phyloP scores from a whole-genome alignment of 192 early-diverging fungal species.

The Entomortierella parvispora region DNA sequence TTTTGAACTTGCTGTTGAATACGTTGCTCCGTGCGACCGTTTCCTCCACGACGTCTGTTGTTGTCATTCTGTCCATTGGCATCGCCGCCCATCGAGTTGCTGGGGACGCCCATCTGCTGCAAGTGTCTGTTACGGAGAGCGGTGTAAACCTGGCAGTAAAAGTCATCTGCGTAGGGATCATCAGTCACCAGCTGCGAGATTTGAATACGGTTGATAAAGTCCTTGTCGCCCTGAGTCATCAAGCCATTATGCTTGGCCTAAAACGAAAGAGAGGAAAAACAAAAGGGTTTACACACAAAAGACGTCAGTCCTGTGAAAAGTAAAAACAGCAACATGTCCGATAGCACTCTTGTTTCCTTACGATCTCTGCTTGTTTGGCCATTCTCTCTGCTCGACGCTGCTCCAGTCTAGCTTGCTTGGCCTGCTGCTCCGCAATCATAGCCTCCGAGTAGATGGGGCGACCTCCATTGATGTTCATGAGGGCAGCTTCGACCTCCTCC shows the following conservation, averaged over 20 bases:
- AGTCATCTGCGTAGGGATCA: conserved; percentile 94
- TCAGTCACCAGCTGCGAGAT: conserved; percentile 93
- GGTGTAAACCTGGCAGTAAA: conserved; percentile 94
- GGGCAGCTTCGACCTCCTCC: conserved; percentile 76
- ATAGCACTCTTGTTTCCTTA: conserved; percentile 18
- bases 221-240: conserved; percentile 96
- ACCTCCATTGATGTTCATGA: conserved; percentile 58
- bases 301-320: too few species aligned
- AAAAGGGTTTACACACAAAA: background rate
- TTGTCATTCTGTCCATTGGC: conserved; percentile 4
- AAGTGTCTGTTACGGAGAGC: conserved; percentile 68
- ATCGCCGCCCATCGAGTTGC: conserved; percentile 22
- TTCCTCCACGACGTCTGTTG: conserved; percentile 46
- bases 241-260: conserved; percentile 86
- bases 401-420: conserved; percentile 35
- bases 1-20: conserved; percentile 98
- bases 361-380: conserved; percentile 52
- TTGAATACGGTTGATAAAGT: conserved; percentile 93
- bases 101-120: conserved; percentile 53
- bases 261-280: background rate
- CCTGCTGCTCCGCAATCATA: conserved; percentile 46
- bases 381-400: conserved; percentile 39
- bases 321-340: conserved; percentile 20
- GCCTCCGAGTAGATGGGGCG: conserved; percentile 52
- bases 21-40: conserved; percentile 55